These are phyloP conservation scores for Papiliotrema nemorosa DNA, from an alignment of 1,284 basidiomycete species.

Conservation along the genomic window DNA sequence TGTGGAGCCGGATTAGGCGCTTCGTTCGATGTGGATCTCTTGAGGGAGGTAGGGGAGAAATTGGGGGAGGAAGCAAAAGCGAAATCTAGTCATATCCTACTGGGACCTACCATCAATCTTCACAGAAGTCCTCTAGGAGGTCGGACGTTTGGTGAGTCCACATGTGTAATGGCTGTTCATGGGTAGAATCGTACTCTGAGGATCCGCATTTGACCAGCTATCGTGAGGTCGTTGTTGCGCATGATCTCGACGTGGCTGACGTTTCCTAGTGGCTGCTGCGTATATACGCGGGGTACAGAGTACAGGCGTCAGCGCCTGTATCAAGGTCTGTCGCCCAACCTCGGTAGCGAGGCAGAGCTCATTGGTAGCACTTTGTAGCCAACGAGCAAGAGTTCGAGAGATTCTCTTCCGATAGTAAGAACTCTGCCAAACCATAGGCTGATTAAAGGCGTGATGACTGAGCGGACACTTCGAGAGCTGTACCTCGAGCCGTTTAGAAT, in stretches of 20 bases:
- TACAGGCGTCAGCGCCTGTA: slow-evolving; percentile 59
- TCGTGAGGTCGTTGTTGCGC: no score
- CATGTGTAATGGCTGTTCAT: no score
- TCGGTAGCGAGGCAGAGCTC: slow-evolving; percentile 7
- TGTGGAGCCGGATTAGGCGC: neutral
- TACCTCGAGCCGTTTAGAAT: slow-evolving; percentile 74
- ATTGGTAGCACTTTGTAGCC: slow-evolving; percentile 5
- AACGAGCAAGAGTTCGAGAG: slow-evolving; percentile 7
- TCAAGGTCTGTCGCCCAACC: slow-evolving; percentile 15
- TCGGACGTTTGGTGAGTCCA: slow-evolving; percentile 48
- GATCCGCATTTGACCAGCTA: slow-evolving; percentile 67
- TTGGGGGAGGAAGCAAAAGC: neutral
- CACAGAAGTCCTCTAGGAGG: slow-evolving; percentile 69
- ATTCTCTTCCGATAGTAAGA: slow-evolving; percentile 13
- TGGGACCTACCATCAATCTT: slow-evolving; percentile 72
- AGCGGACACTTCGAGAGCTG: slow-evolving; percentile 68
- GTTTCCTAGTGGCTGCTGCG: slow-evolving; percentile 62
- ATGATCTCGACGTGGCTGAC: no score
- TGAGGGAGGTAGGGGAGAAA: neutral
- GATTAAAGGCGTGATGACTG: no score
- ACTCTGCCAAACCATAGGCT: no score
- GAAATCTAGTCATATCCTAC: slow-evolving; percentile 17
- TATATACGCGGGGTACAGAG: slow-evolving; percentile 69
- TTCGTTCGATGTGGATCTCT: neutral
- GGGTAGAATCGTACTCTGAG: slow-evolving; percentile 67